A percentile compares a stretch with the other conserved stretches of the same genome.
phyloP scores from a whole-genome alignment of 495 filamentous ascomycete genomes.

The Tuber umbilicatum region DNA sequence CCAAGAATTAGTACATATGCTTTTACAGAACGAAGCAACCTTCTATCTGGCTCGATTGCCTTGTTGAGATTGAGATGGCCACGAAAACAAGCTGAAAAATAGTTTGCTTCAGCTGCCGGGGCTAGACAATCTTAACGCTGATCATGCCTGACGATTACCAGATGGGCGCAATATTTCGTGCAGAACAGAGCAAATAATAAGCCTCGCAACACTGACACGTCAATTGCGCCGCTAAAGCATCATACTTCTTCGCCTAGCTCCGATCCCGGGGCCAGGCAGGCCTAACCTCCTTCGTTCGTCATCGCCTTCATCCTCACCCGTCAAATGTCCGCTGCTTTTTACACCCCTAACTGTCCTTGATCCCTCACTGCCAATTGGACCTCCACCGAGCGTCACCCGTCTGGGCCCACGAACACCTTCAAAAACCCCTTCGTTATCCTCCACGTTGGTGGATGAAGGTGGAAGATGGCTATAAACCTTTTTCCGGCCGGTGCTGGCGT shows the following conservation, averaged over 20 bases:
- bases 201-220: background rate
- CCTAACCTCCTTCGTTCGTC: constrained; percentile 19
- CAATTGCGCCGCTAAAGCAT: constrained; percentile 17
- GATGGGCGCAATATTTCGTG: background rate
- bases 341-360: constrained; percentile 6
- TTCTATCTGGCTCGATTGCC: background rate
- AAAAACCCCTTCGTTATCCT: constrained; percentile 17
- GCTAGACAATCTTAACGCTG: background rate
- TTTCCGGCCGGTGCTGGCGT: background rate
- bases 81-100: background rate
- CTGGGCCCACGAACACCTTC: constrained; percentile 14
- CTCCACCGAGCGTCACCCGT: constrained; percentile 23
- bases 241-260: constrained; percentile 34
- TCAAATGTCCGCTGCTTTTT: constrained; percentile 17
- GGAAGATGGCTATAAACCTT: constrained; percentile 15
- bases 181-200: background rate
- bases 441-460: constrained; percentile 13
- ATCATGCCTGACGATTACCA: background rate
- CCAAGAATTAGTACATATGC: constrained; percentile 21
- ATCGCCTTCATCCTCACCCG: constrained; percentile 8
- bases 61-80: background rate
- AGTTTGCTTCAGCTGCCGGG: background rate
- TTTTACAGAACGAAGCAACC: constrained; percentile 7
- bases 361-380: constrained; percentile 7
- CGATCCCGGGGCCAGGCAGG: constrained; percentile 11